Conservation (phyloP, 345 rosid genomes). For the Heritiera littoralis region DNA sequence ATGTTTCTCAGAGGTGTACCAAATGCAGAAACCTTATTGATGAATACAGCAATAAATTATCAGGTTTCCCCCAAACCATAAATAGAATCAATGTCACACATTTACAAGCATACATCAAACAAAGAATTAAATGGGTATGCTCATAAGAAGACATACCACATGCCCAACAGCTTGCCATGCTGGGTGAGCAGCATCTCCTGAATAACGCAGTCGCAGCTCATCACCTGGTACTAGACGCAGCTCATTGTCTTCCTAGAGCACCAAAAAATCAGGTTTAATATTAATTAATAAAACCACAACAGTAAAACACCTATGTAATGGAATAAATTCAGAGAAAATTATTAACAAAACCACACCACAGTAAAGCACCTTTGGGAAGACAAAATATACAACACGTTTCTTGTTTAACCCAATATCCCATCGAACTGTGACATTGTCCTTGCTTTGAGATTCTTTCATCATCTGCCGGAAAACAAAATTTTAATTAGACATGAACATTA, state of each 20-base stretch:
- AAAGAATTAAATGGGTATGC: constrained; percentile 4
- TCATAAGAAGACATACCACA: constrained; percentile 63
- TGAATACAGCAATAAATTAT: not conserved
- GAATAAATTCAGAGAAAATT: constrained; percentile 7
- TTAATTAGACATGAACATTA: constrained; percentile 18
- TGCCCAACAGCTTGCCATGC: constrained; percentile 99
- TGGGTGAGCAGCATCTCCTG: constrained; percentile 98
- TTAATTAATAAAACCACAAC: constrained; percentile 18
- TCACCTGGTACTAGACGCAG: constrained; percentile 96
- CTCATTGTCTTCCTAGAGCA: constrained; percentile 91
- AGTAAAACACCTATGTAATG: not conserved
- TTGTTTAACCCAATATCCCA: constrained; percentile 99
- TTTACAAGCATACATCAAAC: not conserved
- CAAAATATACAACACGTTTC: constrained; percentile 91
- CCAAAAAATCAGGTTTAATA: constrained; percentile 26
- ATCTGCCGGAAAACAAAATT: constrained; percentile 48
- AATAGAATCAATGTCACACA: not conserved
- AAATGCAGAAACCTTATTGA: not conserved
- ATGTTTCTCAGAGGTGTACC: not conserved
- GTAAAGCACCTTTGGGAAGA: constrained; percentile 83
- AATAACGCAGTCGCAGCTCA: constrained; percentile 90
- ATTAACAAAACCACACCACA: constrained; percentile 2
- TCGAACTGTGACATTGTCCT: constrained; percentile 90
- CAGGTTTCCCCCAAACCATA: not conserved
- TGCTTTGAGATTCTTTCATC: constrained; percentile 99